Evolutionary conservation across 176 grass and related monocot species (phyloP).

Genomic region (Aegilops speltoides): DNA sequence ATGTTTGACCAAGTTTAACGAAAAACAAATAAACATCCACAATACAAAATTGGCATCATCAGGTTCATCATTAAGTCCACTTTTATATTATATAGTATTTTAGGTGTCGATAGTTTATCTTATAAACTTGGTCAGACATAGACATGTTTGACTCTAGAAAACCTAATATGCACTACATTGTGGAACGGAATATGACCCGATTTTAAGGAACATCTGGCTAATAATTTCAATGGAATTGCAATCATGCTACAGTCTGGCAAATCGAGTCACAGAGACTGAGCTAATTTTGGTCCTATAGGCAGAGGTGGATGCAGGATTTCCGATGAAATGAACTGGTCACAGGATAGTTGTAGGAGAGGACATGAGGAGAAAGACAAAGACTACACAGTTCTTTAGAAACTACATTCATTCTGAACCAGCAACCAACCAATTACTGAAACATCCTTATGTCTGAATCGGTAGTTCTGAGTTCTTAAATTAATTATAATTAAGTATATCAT

Average conservation of each 20-base stretch:
- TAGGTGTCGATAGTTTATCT: too few relatives aligned
- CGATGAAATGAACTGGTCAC: background rate
- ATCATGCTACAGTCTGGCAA: background rate
- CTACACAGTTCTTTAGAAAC: background rate
- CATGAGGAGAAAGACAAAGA: background rate
- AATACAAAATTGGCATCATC: too few relatives aligned
- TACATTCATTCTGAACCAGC: background rate
- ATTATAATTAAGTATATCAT: background rate
- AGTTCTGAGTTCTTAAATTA: background rate
- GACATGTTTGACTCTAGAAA: too few relatives aligned
- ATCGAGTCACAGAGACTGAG: background rate
- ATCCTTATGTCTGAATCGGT: background rate
- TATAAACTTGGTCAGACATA: too few relatives aligned
- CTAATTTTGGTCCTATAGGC: background rate
- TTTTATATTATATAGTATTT: too few relatives aligned
- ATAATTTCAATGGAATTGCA: background rate
- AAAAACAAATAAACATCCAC: too few relatives aligned
- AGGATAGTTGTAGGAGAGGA: background rate
- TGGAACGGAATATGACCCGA: too few relatives aligned
- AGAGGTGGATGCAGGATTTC: background rate
- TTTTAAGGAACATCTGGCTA: background rate
- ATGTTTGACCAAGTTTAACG: too few relatives aligned
- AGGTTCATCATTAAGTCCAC: too few relatives aligned
- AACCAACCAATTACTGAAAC: background rate
- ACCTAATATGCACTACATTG: too few relatives aligned